Evolutionary conservation across 352 stramenopile genomes (phyloP), one percentile per base, ranked within the genome.

Genomic region (Pythium coloratum): DNA sequence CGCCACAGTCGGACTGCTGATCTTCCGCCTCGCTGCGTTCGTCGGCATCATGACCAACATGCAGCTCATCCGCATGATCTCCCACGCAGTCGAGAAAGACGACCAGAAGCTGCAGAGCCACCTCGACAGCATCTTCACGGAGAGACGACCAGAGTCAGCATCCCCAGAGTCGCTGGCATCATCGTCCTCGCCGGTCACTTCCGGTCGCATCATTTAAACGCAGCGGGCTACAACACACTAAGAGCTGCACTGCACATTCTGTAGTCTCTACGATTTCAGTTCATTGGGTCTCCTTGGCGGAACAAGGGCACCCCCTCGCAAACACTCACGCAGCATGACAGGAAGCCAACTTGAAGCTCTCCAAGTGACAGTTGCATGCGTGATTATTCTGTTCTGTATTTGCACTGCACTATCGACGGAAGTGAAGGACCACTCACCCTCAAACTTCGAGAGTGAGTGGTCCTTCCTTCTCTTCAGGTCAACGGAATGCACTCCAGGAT

Each of bases 41-140:
- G 67, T 74, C 24, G 87, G 84, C 59, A 76, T 69, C 24, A 58
- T 76, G 18, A 89, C 73, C 30, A 89, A 90, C 59, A 55, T 91
- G 34, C 72, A 88, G 70, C 64, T 92, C 24, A 68, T 90, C 26
- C 77, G 82, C 34, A 84, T 90, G 66, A 75, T 89, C 38, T 73
- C 83, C 0, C 47, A 69, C 44, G 30, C 18, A 6, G 38, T 72
- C 8, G 60, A 72, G 14, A 18, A 28, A 2, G 67, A 67, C 20
- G 44, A 68, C 28, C 16, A 57, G 18, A 46, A 49, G 18, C 44
- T 67, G n/a, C 53, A 64, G 60, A 61, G 47, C 26, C 49, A 59
- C 3, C 10, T 68, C 16, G 33, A 68, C 20, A 44, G 44, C n/a
- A 44, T 54, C n/a, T 50, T 54, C 26, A n/a, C 24, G 10, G 56